Conservation (phyloP, 371 early-diverging fungal species). For the Rhizopus stolonifer region DNA sequence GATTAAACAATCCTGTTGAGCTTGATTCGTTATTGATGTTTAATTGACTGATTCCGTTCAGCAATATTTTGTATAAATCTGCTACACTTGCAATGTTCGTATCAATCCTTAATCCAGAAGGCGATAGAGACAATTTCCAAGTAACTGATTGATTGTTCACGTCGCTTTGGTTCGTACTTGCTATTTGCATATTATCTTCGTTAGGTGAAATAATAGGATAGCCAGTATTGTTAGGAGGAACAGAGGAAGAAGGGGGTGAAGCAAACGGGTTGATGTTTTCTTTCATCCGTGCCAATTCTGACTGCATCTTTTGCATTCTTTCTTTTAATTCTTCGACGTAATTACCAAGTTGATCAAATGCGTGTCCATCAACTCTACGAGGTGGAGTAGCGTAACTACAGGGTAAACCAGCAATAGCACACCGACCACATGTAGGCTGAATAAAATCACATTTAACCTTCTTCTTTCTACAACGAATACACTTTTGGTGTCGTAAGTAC, state of each 20-base stretch:
- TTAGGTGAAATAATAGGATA: not conserved
- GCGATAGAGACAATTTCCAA: slow-evolving; percentile 51
- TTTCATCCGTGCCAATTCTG: slow-evolving; percentile 52
- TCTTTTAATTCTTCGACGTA: slow-evolving; percentile 52
- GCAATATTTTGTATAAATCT: slow-evolving; percentile 46
- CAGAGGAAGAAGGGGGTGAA: not conserved
- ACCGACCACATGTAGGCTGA: slow-evolving; percentile 63
- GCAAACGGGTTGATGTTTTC: slow-evolving; percentile 42
- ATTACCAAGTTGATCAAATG: slow-evolving; percentile 54
- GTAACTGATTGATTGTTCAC: slow-evolving; percentile 33
- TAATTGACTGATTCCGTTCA: slow-evolving; percentile 48
- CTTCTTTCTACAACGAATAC: slow-evolving; percentile 58
- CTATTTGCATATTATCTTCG: slow-evolving; percentile 8
- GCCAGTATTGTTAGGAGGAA: not conserved
- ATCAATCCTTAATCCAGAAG: slow-evolving; percentile 49
- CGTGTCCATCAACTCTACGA: slow-evolving; percentile 57
- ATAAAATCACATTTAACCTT: slow-evolving; percentile 65
- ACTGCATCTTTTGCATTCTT: slow-evolving; percentile 50
- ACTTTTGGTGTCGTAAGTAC: slow-evolving; percentile 18
- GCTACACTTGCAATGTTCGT: slow-evolving; percentile 52
- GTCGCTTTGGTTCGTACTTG: slow-evolving; percentile 1
- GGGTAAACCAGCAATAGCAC: slow-evolving; percentile 49
- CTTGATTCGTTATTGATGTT: slow-evolving; percentile 45
- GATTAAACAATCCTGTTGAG: slow-evolving; percentile 36
- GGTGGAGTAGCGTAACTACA: slow-evolving; percentile 56